Base-by-base conservation (phyloP, 129 eudicot genomes). In the Centrapalus pauciflorus region DNA sequence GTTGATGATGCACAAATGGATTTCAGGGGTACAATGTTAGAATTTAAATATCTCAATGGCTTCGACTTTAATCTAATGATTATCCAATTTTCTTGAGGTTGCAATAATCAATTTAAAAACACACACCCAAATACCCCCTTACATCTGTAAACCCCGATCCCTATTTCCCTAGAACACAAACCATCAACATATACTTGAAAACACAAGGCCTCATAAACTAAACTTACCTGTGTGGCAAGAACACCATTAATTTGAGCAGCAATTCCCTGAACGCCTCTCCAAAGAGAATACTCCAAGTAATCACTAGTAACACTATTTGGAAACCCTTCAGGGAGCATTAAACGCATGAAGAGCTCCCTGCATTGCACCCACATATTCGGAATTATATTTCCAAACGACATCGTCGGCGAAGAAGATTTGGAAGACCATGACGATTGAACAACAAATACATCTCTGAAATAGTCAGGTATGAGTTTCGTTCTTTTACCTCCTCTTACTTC, bases 241-340 rank as follows among this genome's bases (percentile, higher is more conserved):
- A 94, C 97, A 11, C 97, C 82, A 54, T 85, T 94, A 46, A 94
- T 82, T 80, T 94, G 99, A 9, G 97, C 95, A 26, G 99, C 99
- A 56, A 93, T 60, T 3, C 99, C 99, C 55, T 93, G 99, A 55
- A 89, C 95, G 19, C 95, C 83, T 80, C 99, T 89, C 99, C 99
- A 93, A 62, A 84, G 80, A 62, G 99, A 89, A 26, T 93, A 93
- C 75, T 93, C 99, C 83, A 93, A 69, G 33, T 93, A 93, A 75
- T 93, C 99, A 76, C 92, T 82, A 5, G 90, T 93, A 16, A 93
- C 99, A 71, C 99, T 93, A 2, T 78, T 70, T 6, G 99, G 99
- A 74, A 75, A 93, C 35, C 99, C 99, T 64, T 93, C 95, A 0
- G 99, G 99, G 2, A 93, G 86, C 96, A 93, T 72, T 80, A 93